These are phyloP conservation scores for Nakataea oryzae DNA, from an alignment of 2,329 filamentous ascomycete species.

Conservation along the genomic window DNA sequence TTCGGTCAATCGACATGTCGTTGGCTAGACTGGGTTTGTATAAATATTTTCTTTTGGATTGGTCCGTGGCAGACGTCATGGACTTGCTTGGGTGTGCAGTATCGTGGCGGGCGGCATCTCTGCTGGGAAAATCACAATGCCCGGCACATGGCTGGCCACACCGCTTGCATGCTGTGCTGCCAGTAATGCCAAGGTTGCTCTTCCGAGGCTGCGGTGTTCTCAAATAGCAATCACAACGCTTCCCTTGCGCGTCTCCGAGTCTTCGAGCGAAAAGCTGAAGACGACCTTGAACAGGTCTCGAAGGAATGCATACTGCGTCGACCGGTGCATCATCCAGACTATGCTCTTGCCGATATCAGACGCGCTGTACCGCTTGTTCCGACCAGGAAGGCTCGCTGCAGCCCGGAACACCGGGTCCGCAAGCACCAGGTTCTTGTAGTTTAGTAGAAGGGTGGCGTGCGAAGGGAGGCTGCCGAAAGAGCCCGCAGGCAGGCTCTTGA, in stretches of 20 bases:
- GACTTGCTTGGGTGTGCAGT: too few relatives aligned
- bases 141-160: background rate
- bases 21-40: too few relatives aligned
- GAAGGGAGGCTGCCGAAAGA: slow-evolving; percentile 66
- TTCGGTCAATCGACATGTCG: background rate
- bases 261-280: slow-evolving; percentile 75
- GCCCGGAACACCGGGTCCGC: slow-evolving; percentile 58
- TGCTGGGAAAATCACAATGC: background rate
- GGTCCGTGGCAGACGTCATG: too few relatives aligned
- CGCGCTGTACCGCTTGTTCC: slow-evolving; percentile 51
- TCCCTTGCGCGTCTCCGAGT: slow-evolving; percentile 54
- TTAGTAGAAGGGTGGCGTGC: slow-evolving; percentile 62
- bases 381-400: slow-evolving; percentile 40
- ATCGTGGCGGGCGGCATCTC: too few relatives aligned
- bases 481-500: slow-evolving; percentile 63
- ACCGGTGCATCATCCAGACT: slow-evolving; percentile 59
- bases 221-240: slow-evolving; percentile 50
- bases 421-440: slow-evolving; percentile 71
- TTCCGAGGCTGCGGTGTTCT: background rate
- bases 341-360: slow-evolving; percentile 75
- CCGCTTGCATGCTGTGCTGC: too few relatives aligned
- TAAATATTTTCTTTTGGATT: too few relatives aligned
- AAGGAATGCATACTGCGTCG: slow-evolving; percentile 67
- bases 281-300: slow-evolving; percentile 74
- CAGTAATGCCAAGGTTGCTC: too few relatives aligned